Conservation (phyloP, 2,329 filamentous ascomycete species). For the Stemphylium lycopersici region DNA sequence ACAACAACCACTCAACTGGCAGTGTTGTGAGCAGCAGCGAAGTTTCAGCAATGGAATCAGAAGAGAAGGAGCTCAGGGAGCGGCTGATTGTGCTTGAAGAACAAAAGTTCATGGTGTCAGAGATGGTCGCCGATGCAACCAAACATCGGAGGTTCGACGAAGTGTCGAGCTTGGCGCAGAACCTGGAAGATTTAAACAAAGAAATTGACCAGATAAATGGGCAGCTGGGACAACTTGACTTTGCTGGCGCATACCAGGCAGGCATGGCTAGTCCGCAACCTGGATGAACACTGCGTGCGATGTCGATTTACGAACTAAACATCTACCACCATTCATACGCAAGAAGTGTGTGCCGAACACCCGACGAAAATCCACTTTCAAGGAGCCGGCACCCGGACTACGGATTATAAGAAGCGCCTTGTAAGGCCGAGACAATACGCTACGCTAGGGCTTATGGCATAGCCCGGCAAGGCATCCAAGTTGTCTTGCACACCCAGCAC, state of each 20-base stretch:
- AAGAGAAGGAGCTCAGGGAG: conserved; percentile 83
- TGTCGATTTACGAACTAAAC: background rate
- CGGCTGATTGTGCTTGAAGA: conserved; percentile 85
- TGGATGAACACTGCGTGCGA: conserved; percentile 20
- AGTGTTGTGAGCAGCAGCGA: conserved; percentile 63
- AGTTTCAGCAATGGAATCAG: conserved; percentile 73
- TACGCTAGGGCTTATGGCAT: no score
- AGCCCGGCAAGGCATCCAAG: no score
- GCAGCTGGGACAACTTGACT: conserved; percentile 72
- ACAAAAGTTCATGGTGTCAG: conserved; percentile 85
- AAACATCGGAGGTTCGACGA: conserved; percentile 84
- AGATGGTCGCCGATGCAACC: conserved; percentile 81
- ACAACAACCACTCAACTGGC: conserved; percentile 59
- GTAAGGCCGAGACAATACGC: background rate
- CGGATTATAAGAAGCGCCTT: background rate
- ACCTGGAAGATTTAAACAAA: conserved; percentile 78
- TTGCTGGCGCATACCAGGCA: conserved; percentile 57
- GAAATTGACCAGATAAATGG: conserved; percentile 74
- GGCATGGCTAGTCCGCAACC: conserved; percentile 33
- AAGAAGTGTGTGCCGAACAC: background rate
- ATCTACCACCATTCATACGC: background rate
- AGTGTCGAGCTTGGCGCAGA: conserved; percentile 77
- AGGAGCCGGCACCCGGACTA: background rate
- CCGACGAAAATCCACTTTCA: background rate
- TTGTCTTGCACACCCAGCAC: no score